These are phyloP conservation scores for Lycium barbarum DNA, from an alignment of 257 asterid genomes.

Conservation along the genomic window DNA sequence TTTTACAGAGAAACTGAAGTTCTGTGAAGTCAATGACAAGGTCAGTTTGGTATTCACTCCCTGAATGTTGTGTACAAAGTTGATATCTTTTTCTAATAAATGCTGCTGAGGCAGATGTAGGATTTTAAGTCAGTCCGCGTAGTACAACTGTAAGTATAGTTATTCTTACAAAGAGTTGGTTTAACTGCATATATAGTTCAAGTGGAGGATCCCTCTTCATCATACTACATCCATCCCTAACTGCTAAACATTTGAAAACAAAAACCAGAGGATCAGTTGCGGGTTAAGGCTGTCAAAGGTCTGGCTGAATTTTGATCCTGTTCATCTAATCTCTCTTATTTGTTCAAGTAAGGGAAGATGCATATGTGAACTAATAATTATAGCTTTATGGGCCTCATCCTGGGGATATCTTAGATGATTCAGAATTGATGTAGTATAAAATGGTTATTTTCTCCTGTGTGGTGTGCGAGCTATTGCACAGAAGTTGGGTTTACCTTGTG, in stretches of 20 bases:
- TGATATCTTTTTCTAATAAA: background rate
- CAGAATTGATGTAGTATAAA: background rate
- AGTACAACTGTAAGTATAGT: background rate
- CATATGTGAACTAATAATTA: background rate
- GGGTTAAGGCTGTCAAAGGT: background rate
- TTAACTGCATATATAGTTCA: background rate
- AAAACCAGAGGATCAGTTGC: background rate
- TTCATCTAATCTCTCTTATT: background rate
- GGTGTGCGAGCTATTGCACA: too few relatives aligned
- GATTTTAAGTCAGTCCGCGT: background rate
- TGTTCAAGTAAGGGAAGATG: background rate
- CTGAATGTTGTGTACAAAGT: background rate
- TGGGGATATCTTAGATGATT: background rate
- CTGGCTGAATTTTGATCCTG: background rate
- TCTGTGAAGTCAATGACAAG: conserved; percentile 90
- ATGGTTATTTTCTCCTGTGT: background rate
- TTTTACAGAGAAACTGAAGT: conserved; percentile 79
- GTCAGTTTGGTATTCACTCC: conserved; percentile 45
- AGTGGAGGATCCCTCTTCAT: background rate
- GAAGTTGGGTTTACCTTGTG: too few relatives aligned
- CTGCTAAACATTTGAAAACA: background rate
- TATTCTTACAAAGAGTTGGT: background rate
- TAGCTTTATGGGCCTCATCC: background rate
- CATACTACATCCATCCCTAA: background rate
- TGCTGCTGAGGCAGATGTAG: background rate